Base-by-base conservation (phyloP, 306 rosid genomes). In the Quillaja saponaria region DNA sequence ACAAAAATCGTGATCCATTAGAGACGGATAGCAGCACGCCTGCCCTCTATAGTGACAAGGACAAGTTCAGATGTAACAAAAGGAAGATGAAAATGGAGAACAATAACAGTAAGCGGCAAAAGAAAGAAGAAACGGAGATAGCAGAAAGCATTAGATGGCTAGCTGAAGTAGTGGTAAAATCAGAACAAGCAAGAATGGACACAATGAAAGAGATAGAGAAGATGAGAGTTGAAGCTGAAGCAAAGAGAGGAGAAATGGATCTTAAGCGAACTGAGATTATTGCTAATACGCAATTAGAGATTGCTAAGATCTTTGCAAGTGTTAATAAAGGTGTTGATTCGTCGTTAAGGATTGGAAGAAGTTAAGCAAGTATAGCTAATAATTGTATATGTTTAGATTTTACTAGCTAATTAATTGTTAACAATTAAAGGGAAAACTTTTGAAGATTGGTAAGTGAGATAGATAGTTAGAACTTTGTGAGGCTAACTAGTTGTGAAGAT, bases 161-260 rank as follows among this genome's bases (percentile, higher is more conserved):
- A 33, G 99, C 97, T 2, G 91, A 92, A 66, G 94, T 85, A 34
- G 96, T 89, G 14, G 80, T 87, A 46, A 81, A 91, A 42, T 84
- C 99, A 37, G 99, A 92, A 39, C 87, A 89, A 65, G 80, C 87
- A 7, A 66, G 99, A 74, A 86, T 87, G 90, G 99, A 92, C 3
- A 82, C 85, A 52, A 81, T 85, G 84, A 86, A 88, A 33, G 99
- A 92, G 68, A 92, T 92, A 1, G 97, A 92, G 73, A 86, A 63
- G 75, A 92, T 92, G 96, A 73, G 99, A 60, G 87, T 74, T 15
- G 99, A 92, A 67, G 97, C 97, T 4, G 99, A 92, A 75, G 90
- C 96, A 0, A 92, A 89, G 81, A 61, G 95, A 66, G 95, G 87
- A 3, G 99, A 92, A 65, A 82, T 87, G 89, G 99, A 92, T 63